Conservation (phyloP, 306 rosid genomes). For the Hippophae gyantsensis region DNA sequence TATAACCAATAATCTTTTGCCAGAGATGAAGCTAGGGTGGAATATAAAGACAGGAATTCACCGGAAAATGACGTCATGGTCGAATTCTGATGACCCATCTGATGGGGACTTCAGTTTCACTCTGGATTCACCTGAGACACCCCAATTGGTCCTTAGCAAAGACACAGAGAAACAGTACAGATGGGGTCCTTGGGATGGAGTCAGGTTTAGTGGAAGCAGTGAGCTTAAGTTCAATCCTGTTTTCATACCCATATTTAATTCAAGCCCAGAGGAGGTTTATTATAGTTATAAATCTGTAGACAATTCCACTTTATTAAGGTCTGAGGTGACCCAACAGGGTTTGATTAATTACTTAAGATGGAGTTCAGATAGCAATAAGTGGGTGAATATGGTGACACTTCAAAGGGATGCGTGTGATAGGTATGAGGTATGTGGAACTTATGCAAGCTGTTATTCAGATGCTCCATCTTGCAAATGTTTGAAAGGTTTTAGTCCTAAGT, state of each 20-base stretch:
- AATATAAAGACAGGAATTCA: conserved; percentile 2
- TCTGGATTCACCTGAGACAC: conserved; percentile 14
- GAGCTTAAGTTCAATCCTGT: conserved; percentile 12
- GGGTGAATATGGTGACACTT: conserved; percentile 2
- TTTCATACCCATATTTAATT: conserved; percentile 11
- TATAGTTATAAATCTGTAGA: conserved; percentile 10
- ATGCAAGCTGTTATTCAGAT: conserved; percentile 6
- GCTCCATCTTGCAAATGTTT: conserved; percentile 15
- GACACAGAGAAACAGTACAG: conserved; percentile 5
- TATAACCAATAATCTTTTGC: conserved; percentile 12
- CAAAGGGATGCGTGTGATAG: conserved; percentile 17
- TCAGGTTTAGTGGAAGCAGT: conserved; percentile 15
- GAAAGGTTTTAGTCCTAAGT: conserved; percentile 19
- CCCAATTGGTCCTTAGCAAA: conserved; percentile 13
- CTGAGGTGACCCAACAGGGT: conserved; percentile 13
- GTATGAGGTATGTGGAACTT: conserved; percentile 18
- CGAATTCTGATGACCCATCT: conserved; percentile 4
- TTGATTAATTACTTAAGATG: neutral
- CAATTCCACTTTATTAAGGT: conserved; percentile 6
- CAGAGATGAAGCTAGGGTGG: conserved; percentile 31
- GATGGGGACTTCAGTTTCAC: conserved; percentile 11
- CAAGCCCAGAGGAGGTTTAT: conserved; percentile 11
- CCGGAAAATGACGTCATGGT: conserved; percentile 19
- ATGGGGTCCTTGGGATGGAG: conserved; percentile 30
- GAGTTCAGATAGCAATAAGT: conserved; percentile 2